Evolutionary conservation across 2,329 filamentous ascomycete species (phyloP).

Genomic region (Fusarium sp.): DNA sequence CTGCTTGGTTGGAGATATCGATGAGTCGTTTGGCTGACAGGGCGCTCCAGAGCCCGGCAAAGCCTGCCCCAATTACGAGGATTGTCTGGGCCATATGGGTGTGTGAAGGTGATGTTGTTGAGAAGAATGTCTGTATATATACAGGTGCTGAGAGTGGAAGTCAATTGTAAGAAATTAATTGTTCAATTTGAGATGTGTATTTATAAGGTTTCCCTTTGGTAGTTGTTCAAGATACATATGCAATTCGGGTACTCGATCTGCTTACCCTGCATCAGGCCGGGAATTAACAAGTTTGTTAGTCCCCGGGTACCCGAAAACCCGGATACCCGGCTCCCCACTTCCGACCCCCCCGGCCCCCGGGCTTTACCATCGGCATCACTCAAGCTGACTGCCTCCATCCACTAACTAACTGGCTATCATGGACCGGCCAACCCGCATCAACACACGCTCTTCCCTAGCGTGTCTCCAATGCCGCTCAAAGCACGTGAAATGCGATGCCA

Average conservation of each 20-base stretch:
- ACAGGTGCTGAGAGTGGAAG: too few relatives aligned
- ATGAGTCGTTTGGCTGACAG: constrained; percentile 20
- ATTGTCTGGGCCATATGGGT: constrained; percentile 3
- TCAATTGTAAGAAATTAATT: too few relatives aligned
- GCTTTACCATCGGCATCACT: background rate
- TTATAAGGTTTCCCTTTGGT: too few relatives aligned
- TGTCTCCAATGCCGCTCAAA: constrained; percentile 63
- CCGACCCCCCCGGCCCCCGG: background rate
- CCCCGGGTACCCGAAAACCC: constrained; percentile 16
- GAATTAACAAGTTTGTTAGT: background rate
- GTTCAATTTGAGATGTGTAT: too few relatives aligned
- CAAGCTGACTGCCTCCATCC: background rate
- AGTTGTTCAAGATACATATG: too few relatives aligned
- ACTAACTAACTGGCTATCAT: background rate
- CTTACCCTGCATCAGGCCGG: background rate
- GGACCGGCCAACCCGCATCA: constrained; percentile 1
- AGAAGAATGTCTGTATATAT: too few relatives aligned
- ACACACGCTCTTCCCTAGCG: constrained; percentile 51
- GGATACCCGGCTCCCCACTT: constrained; percentile 13
- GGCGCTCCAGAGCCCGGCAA: constrained; percentile 20
- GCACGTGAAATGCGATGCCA: constrained; percentile 65
- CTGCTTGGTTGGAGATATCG: background rate
- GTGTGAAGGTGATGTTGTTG: too few relatives aligned
- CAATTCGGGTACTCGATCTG: background rate
- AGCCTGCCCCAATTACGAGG: constrained; percentile 20